Percentiles rank a stretch among this genome's conserved stretches.
Conservation (phyloP, 345 rosid genomes). For the Eutrema japonicum region DNA sequence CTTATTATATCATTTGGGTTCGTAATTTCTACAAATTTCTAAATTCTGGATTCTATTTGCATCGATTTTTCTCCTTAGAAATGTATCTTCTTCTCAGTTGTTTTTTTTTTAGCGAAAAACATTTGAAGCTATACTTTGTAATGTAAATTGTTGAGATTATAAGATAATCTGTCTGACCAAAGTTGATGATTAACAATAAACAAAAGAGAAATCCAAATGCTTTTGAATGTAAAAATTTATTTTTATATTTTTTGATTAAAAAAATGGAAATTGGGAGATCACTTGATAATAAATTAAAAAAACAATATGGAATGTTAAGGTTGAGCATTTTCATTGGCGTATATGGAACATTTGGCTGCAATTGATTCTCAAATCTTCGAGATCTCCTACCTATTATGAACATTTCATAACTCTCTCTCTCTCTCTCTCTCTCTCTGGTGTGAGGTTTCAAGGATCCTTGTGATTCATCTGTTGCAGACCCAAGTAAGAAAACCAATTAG, state of each 20-base stretch:
- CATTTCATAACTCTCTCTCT: conserved; percentile 5
- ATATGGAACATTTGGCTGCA: conserved; percentile 31
- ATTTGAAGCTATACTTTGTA: conserved; percentile 12
- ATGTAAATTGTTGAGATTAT: not conserved
- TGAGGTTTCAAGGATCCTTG: conserved; percentile 28
- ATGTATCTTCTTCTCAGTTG: not conserved
- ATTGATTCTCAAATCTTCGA: conserved; percentile 16
- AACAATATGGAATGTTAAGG: not conserved
- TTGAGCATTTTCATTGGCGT: conserved; percentile 26
- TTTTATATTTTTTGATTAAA: not conserved
- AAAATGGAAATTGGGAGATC: not conserved
- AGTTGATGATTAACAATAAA: conserved; percentile 4
- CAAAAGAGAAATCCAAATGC: not conserved
- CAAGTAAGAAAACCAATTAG: conserved; percentile 51
- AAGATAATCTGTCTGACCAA: not conserved
- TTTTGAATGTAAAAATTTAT: not conserved
- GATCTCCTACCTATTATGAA: not conserved
- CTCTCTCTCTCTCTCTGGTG: conserved; percentile 1
- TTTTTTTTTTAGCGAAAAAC: too few species aligned
- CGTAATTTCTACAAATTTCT: not conserved
- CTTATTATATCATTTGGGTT: conserved; percentile 23
- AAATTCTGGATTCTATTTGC: not conserved
- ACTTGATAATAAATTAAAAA: not conserved
- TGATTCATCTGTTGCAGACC: conserved; percentile 32
- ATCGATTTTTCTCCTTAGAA: not conserved